Base-by-base conservation (phyloP, 2,329 filamentous ascomycete genomes). In the Dendrostoma leiphaemia region DNA sequence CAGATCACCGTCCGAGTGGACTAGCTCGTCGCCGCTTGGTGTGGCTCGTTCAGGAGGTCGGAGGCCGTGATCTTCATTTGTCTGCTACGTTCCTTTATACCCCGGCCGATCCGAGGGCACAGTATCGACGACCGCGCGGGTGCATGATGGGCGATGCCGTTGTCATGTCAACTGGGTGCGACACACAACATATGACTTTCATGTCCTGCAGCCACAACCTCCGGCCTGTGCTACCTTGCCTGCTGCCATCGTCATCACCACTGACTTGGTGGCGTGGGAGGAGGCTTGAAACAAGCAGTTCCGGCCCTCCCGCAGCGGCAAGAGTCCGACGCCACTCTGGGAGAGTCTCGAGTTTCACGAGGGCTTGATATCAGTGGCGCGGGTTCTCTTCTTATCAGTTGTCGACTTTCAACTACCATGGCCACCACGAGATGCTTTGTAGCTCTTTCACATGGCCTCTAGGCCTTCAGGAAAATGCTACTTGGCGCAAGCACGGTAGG, bases 201-300 rank as follows among this genome's bases (percentile, higher is more conserved):
- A 6, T 43, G 48, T 35, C 38, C 48, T 51, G 48, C 38, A 51
- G 48, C 38, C 38, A 43, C 48, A 34, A 21, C 31, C 26, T 40
- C 35, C 17, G 40, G 35, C 4, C 17, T 24, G 45, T 48, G 24
- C 45, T 17, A 40, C 37, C 8, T 10, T 37, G 34, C 9, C 34
- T 9, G 21, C 21, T 1, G 19, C 37, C 21, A 12, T 40, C 37
- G 37, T 40, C 37, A 26, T 40, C 37, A 26, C 21, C 38, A 26
- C 23, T 24, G 13, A 41, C 7, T 41, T 6, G 37, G 21, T 4
- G 37, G 19, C 19, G 37, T 4, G 5, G 9, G 21, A 38, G 37
- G 13, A 15, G 38, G 1, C 15, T n/a, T 26, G 38, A n/a, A 7
- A 26, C 23, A n/a, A 17, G 15, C 23, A 41, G 38, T 26, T 26